These are phyloP conservation scores for Piper betle DNA, from an alignment of 164 flowering plant genomes.

Conservation along the genomic window DNA sequence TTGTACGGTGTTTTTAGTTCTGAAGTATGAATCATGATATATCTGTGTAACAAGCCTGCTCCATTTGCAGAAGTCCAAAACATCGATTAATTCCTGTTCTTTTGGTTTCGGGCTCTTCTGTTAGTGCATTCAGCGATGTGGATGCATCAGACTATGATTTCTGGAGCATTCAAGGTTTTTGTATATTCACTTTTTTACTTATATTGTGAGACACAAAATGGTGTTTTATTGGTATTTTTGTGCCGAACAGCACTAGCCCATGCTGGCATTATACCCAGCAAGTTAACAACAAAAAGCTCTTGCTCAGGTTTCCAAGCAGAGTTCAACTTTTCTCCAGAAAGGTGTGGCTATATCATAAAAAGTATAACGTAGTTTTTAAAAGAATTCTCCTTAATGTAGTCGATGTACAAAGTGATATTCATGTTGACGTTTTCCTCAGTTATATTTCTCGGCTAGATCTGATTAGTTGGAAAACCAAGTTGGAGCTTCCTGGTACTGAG, in stretches of 20 bases:
- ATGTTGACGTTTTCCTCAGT: slow-evolving; percentile 20
- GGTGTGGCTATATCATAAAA: slow-evolving; percentile 21
- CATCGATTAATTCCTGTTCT: slow-evolving; percentile 35
- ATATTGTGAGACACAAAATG: background rate
- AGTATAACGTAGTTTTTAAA: background rate
- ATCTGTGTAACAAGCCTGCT: slow-evolving; percentile 4
- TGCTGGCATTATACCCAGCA: slow-evolving; percentile 73
- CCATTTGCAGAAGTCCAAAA: slow-evolving; percentile 38
- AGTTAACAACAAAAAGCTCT: slow-evolving; percentile 29
- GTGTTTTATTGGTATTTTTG: slow-evolving; percentile 1
- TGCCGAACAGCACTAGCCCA: slow-evolving; percentile 61
- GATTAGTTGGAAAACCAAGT: slow-evolving; percentile 66
- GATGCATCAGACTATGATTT: slow-evolving; percentile 55
- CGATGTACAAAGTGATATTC: background rate
- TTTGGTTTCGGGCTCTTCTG: slow-evolving; percentile 32
- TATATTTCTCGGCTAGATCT: slow-evolving; percentile 62
- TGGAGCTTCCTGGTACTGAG: slow-evolving; percentile 47
- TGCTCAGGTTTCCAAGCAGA: slow-evolving; percentile 12
- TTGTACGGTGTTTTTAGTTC: background rate
- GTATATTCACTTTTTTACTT: slow-evolving; percentile 7
- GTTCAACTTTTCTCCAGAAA: slow-evolving; percentile 52
- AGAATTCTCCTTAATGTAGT: background rate
- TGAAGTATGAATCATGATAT: background rate
- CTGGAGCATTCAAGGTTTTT: slow-evolving; percentile 60
- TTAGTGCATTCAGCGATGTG: slow-evolving; percentile 67